These are phyloP conservation scores for Boletus vinaceobasis DNA, from an alignment of 768 basidiomycete genomes.

Conservation along the genomic window DNA sequence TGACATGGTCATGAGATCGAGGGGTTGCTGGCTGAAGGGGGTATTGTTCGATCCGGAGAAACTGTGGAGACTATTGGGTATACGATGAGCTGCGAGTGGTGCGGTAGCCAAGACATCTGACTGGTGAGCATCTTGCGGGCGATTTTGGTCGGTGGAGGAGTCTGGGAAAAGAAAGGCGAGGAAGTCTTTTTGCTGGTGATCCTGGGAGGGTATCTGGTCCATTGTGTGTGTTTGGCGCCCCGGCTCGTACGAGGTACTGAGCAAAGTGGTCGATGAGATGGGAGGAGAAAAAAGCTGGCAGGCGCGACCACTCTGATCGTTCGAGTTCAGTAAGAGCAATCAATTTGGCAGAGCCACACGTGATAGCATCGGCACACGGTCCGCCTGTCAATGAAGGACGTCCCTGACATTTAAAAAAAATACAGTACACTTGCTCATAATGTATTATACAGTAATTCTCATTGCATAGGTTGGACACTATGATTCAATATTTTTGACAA, in stretches of 20 bases:
- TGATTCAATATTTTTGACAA: no score
- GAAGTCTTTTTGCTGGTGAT: conserved; percentile 36
- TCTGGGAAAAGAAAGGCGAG: conserved; percentile 35
- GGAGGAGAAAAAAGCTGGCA: neutral
- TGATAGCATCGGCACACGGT: conserved; percentile 8
- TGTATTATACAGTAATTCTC: no score
- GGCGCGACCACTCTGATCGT: neutral
- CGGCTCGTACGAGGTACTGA: neutral
- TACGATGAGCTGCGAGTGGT: conserved; percentile 12
- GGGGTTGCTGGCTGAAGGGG: conserved; percentile 31
- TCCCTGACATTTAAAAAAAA: no score
- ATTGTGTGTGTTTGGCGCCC: neutral
- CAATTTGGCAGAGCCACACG: neutral
- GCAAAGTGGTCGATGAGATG: neutral
- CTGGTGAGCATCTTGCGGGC: conserved; percentile 22
- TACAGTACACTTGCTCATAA: no score
- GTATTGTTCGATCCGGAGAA: conserved; percentile 8
- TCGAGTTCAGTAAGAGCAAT: neutral
- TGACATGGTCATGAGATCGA: conserved; percentile 44
- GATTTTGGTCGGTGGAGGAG: conserved; percentile 23
- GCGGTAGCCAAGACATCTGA: conserved; percentile 5
- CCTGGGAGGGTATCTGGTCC: conserved; percentile 26
- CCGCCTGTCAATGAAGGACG: neutral
- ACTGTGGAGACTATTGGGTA: neutral
- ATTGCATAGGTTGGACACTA: no score